Evolutionary conservation across 1,284 basidiomycete species (phyloP).

Genomic region (Trichosporon sp.): DNA sequence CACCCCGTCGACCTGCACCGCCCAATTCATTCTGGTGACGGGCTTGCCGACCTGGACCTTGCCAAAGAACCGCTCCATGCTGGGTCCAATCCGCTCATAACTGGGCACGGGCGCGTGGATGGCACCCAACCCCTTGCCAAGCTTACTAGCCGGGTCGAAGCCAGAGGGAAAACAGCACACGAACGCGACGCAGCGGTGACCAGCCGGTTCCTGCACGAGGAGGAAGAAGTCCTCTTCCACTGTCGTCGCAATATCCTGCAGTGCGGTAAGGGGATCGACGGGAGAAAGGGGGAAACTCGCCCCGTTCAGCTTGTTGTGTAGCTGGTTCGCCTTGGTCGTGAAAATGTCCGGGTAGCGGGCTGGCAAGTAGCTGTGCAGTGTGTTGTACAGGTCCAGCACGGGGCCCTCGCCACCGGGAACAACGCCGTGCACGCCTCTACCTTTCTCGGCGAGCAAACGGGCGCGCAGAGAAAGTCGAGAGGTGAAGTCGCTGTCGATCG

Average conservation of each 20-base stretch:
- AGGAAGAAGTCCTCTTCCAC: constrained; percentile 32
- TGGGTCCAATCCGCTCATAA: constrained; percentile 29
- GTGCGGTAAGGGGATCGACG: not conserved
- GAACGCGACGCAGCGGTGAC: constrained; percentile 29
- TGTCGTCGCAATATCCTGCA: constrained; percentile 24
- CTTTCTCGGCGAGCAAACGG: constrained; percentile 9
- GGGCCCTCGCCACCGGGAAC: constrained; percentile 27
- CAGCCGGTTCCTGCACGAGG: constrained; percentile 16
- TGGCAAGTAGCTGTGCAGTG: constrained; percentile 22
- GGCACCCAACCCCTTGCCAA: constrained; percentile 23
- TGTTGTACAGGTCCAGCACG: constrained; percentile 25
- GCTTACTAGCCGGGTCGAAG: constrained; percentile 28
- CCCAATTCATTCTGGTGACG: constrained; percentile 26
- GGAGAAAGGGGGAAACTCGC: not conserved
- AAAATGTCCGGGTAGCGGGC: constrained; percentile 27
- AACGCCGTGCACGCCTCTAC: constrained; percentile 23
- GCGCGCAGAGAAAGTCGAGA: constrained; percentile 21
- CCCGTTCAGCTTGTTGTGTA: constrained; percentile 24
- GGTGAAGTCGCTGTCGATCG: constrained; percentile 25
- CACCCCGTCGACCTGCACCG: constrained; percentile 26
- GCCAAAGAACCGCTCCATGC: constrained; percentile 32
- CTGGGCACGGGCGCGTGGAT: constrained; percentile 29
- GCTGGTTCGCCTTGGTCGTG: not conserved
- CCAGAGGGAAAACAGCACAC: constrained; percentile 30
- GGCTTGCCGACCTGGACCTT: constrained; percentile 28